A percentile compares a stretch with the other conserved stretches of the same genome.
Evolutionary conservation across 2,329 filamentous ascomycete species (phyloP).

Genomic region (Biscogniauxia sp.): DNA sequence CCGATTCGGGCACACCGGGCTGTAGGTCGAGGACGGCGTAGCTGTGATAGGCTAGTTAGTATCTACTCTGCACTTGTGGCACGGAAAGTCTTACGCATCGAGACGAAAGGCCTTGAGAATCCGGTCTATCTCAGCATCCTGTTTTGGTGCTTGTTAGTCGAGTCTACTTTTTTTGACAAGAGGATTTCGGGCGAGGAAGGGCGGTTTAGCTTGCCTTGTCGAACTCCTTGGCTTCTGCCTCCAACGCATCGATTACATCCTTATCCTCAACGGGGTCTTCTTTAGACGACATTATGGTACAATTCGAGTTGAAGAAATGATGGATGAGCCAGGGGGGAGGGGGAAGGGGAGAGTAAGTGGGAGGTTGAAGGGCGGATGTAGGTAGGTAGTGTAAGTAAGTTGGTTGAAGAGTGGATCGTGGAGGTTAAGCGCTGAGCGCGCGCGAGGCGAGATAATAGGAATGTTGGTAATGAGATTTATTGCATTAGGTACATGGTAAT

Average conservation of each 20-base stretch:
- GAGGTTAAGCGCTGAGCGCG: too few relatives aligned
- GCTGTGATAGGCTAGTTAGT: slow-evolving; percentile 37
- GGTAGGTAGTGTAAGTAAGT: neutral
- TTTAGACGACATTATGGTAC: slow-evolving; percentile 38
- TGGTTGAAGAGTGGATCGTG: neutral
- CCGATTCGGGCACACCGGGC: slow-evolving; percentile 89
- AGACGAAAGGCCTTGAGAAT: slow-evolving; percentile 87
- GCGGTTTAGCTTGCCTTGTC: slow-evolving; percentile 62
- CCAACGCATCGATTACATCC: slow-evolving; percentile 77
- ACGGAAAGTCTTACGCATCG: slow-evolving; percentile 48
- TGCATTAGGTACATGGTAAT: neutral
- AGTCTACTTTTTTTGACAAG: neutral
- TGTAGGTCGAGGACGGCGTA: slow-evolving; percentile 96
- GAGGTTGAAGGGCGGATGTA: neutral
- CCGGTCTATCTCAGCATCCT: slow-evolving; percentile 95
- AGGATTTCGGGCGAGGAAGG: neutral
- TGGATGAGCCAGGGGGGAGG: neutral
- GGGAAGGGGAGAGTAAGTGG: neutral
- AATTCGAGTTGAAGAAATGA: neutral
- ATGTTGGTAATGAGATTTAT: neutral
- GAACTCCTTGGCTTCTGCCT: slow-evolving; percentile 84
- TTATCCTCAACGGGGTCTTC: slow-evolving; percentile 55
- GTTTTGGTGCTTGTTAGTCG: slow-evolving; percentile 18
- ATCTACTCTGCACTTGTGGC: neutral
- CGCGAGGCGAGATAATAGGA: too few relatives aligned